Percentiles rank a stretch among this genome's conserved stretches.
Evolutionary conservation across 805 yeast species (phyloP).

Genomic region (Pichia phayaonensis): DNA sequence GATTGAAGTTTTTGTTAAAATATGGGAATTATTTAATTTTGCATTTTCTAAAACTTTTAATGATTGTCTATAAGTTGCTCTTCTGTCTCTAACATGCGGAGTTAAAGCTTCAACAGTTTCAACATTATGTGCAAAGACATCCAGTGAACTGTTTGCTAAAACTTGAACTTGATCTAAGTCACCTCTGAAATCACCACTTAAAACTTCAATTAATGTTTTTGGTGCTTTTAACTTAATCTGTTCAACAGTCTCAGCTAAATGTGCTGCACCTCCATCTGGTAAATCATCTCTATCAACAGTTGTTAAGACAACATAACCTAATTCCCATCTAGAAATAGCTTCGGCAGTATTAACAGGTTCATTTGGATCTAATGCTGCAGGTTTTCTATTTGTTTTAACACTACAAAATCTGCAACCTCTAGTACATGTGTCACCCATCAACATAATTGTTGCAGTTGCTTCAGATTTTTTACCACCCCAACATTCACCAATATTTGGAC

Average conservation of each 20-base stretch:
- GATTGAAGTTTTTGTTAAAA: slow-evolving; percentile 86
- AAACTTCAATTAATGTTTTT: slow-evolving; percentile 83
- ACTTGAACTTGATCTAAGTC: slow-evolving; percentile 71
- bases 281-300: slow-evolving; percentile 97
- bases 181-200: slow-evolving; percentile 94
- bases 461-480: slow-evolving; percentile 97
- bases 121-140: slow-evolving; percentile 93
- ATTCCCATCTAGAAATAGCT: slow-evolving; percentile 95
- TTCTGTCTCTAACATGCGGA: slow-evolving; percentile 89
- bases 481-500: slow-evolving; percentile 99
- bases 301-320: slow-evolving; percentile 94
- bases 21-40: slow-evolving; percentile 61
- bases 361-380: slow-evolving; percentile 84
- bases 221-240: slow-evolving; percentile 84
- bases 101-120: slow-evolving; percentile 96
- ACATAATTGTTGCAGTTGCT: slow-evolving; percentile 96
- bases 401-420: slow-evolving; percentile 99
- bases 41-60: slow-evolving; percentile 73
- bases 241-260: slow-evolving; percentile 79
- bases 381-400: slow-evolving; percentile 85
- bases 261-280: slow-evolving; percentile 87
- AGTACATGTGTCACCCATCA: slow-evolving; percentile 97
- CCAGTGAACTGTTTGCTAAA: slow-evolving; percentile 81
- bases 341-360: slow-evolving; percentile 98
- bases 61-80: slow-evolving; percentile 92